phyloP scores from a whole-genome alignment of 1,284 basidiomycete species.

The Papiliotrema laurentii region DNA sequence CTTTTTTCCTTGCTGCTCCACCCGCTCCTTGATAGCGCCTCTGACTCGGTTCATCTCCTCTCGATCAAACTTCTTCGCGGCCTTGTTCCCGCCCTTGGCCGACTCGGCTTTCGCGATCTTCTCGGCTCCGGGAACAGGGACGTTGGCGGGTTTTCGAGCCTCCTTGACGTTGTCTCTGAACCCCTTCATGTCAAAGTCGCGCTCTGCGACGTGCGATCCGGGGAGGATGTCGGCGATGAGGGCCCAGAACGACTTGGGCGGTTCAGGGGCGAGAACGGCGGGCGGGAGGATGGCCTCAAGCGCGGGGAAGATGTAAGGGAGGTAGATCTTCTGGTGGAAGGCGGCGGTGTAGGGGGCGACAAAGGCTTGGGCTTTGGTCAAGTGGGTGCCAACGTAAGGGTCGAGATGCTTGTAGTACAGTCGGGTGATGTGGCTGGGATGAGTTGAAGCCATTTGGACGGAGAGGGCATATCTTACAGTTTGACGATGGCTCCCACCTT shows the following conservation, averaged over 20 bases:
- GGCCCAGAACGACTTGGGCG: slow-evolving; percentile 33
- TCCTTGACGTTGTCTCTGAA: slow-evolving; percentile 13
- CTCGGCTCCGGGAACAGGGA: slow-evolving; percentile 11
- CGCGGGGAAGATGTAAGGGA: slow-evolving; percentile 35
- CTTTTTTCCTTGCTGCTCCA: slow-evolving; percentile 31
- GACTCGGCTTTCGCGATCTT: slow-evolving; percentile 15
- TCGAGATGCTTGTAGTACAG: slow-evolving; percentile 31
- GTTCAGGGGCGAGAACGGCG: slow-evolving; percentile 12
- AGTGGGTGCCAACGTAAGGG: slow-evolving; percentile 28
- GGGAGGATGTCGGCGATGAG: slow-evolving; percentile 36
- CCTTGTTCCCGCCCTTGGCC: slow-evolving; percentile 7
- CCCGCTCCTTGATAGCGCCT: slow-evolving; percentile 21
- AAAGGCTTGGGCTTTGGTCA: slow-evolving; percentile 14
- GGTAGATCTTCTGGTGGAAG: slow-evolving; percentile 20
- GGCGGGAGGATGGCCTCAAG: slow-evolving; percentile 27
- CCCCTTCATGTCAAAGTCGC: slow-evolving; percentile 20
- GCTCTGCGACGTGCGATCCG: slow-evolving; percentile 16
- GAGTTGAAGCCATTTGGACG: not conserved
- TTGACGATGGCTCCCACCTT: slow-evolving; percentile 17
- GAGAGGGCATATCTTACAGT: slow-evolving; percentile 30
- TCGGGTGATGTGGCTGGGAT: slow-evolving; percentile 13
- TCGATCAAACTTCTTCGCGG: slow-evolving; percentile 10
- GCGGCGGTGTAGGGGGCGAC: slow-evolving; percentile 13
- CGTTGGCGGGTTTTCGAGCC: slow-evolving; percentile 12
- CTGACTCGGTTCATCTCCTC: slow-evolving; percentile 17